Evolutionary conservation across 441 rosid genomes (phyloP).

Genomic region (Erodium moschatum): DNA sequence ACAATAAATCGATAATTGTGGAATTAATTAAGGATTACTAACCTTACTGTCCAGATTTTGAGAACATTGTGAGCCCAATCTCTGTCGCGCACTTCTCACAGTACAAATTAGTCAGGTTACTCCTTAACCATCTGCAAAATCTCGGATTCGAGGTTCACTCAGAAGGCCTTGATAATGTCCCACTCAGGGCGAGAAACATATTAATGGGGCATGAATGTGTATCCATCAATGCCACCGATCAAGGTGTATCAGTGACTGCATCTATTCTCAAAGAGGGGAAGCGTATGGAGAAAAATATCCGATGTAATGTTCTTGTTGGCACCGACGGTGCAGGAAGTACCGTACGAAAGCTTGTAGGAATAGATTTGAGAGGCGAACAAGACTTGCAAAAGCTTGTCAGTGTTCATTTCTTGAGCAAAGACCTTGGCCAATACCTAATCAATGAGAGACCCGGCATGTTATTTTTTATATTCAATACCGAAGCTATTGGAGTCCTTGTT

Average conservation of each 20-base stretch:
- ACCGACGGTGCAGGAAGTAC: constrained; percentile 89
- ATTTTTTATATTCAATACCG: constrained; percentile 77
- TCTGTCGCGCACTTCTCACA: constrained; percentile 93
- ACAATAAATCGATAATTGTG: too few relatives aligned
- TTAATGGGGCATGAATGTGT: constrained; percentile 80
- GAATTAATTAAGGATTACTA: too few relatives aligned
- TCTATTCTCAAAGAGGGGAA: constrained; percentile 45
- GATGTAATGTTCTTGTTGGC: constrained; percentile 60
- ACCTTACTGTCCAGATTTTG: constrained; percentile 48
- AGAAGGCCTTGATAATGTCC: constrained; percentile 25
- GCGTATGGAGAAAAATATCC: constrained; percentile 38
- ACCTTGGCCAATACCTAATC: constrained; percentile 61
- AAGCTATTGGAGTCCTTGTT: constrained; percentile 85
- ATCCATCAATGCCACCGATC: constrained; percentile 39
- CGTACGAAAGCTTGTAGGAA: constrained; percentile 54
- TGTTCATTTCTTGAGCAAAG: constrained; percentile 76
- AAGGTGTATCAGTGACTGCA: constrained; percentile 45
- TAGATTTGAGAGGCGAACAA: constrained; percentile 60
- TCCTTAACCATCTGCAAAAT: constrained; percentile 57
- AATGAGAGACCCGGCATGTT: constrained; percentile 78
- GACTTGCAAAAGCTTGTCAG: constrained; percentile 83
- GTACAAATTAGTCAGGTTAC: constrained; percentile 50
- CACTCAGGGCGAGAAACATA: constrained; percentile 36
- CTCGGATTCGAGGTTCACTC: constrained; percentile 37
- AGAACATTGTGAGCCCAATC: constrained; percentile 66